phyloP scores from a whole-genome alignment of 306 rosid species.

The Prunus campanulata region DNA sequence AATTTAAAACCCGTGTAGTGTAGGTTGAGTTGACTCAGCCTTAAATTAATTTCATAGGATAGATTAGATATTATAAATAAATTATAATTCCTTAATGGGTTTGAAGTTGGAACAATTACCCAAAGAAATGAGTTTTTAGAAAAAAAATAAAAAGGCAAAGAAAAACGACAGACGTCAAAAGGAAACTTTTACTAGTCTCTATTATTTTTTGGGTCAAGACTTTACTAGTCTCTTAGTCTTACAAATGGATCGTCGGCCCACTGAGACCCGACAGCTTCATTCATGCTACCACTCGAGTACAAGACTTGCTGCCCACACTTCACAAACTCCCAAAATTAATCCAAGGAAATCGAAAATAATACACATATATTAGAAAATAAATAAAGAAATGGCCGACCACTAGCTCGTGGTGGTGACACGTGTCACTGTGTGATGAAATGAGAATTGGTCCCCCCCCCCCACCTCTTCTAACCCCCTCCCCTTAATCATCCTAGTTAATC shows the following conservation, averaged over 20 bases:
- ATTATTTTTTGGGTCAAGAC: too few relatives aligned
- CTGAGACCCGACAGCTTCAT: slow-evolving; percentile 13
- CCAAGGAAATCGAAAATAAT: neutral
- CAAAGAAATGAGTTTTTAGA: neutral
- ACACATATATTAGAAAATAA: neutral
- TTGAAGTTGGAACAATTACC: neutral
- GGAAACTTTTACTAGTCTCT: neutral
- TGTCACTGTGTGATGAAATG: neutral
- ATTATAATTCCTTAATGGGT: neutral
- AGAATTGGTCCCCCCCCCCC: neutral
- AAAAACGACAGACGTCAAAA: too few relatives aligned
- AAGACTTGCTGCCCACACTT: neutral
- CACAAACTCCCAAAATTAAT: neutral
- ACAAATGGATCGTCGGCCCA: neutral
- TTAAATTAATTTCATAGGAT: neutral
- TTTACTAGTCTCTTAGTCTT: neutral
- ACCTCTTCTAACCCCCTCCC: neutral
- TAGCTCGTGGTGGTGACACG: neutral
- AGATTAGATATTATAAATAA: too few relatives aligned
- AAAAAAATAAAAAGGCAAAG: neutral
- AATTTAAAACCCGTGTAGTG: too few relatives aligned
- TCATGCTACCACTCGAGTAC: neutral
- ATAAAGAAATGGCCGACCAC: slow-evolving; percentile 6
- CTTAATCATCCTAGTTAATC: neutral
- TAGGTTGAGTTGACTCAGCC: neutral